Evolutionary conservation across 371 early-diverging fungal species (phyloP), one percentile per base, ranked within the genome.

Genomic region (Mucor lusitanicus): DNA sequence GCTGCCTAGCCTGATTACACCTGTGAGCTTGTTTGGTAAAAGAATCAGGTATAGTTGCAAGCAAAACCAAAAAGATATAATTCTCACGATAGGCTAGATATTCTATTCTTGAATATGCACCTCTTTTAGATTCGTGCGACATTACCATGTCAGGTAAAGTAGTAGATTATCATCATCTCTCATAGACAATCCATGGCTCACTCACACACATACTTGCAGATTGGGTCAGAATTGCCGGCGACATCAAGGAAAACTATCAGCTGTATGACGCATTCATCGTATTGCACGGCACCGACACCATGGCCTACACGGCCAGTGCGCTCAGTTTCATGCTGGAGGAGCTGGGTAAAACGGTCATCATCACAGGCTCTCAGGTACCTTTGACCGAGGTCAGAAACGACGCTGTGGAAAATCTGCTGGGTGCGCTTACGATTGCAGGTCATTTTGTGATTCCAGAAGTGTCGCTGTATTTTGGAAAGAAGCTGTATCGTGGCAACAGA

Each of bases 361-460:
- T 99, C 48, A 99, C 97, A 0, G 99, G 99, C 7, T 96, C 97
- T 3, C 98, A 98, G 75, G 88, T 88, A 3, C 99, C 99, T 2
- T 82, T 99, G 59, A 91, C 98, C 7, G 99, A 99, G 78, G 92
- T 97, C 15, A 90, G 98, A 59, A 99, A 95, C 78, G 99, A 99
- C 77, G 98, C 96, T 6, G 91, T 96, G 3, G 97, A 98, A 53
- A 99, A 99, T 70, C 80, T 99, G 11, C 79, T 99, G 7, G 96
- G 97, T 5, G 93, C 95, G 1, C 76, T 95, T 19, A 93, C 93
- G 3, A 89, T 95, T 66, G 95, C 95, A 25, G 97, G 98, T 0
- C 98, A 99, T 72, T 98, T 94, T 87, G 93, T 96, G 19, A 98
- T 99, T 65, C 98, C 99, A 1, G 99, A 99, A 78, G 99, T 98